phyloP scores from a whole-genome alignment of 2,329 filamentous ascomycete species.

The Xylaria sp. region DNA sequence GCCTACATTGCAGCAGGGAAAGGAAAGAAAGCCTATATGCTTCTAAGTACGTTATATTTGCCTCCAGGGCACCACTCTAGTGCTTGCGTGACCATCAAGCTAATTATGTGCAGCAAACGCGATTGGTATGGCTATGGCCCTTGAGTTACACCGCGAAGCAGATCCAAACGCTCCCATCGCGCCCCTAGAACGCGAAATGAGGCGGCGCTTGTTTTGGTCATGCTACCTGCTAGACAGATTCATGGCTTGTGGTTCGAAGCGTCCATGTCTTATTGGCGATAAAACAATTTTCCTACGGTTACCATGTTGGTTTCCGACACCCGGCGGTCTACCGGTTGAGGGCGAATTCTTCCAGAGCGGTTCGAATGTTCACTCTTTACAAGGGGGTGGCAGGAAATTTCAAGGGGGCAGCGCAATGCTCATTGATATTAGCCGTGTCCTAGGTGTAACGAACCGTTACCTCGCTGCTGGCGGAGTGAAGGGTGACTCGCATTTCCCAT shows the following conservation, averaged over 20 bases:
- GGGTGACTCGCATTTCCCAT: conserved; percentile 89
- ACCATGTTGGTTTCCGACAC: conserved; percentile 76
- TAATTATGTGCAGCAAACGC: conserved; percentile 70
- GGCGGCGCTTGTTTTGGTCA: conserved; percentile 86
- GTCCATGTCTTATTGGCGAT: conserved; percentile 83
- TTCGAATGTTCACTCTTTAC: conserved; percentile 79
- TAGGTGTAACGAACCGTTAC: conserved; percentile 86
- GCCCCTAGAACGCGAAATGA: conserved; percentile 77
- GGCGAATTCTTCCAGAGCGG: conserved; percentile 84
- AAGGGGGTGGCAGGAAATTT: conserved; percentile 74
- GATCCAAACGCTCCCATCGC: conserved; percentile 71
- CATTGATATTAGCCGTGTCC: conserved; percentile 84
- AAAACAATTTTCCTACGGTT: conserved; percentile 79
- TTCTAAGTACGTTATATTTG: conserved; percentile 69
- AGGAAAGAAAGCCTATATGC: conserved; percentile 88
- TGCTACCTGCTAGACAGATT: conserved; percentile 91
- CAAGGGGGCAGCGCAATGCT: conserved; percentile 84
- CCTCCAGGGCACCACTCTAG: neutral
- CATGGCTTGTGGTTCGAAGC: conserved; percentile 80
- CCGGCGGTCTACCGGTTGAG: conserved; percentile 71
- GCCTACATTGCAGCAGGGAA: conserved; percentile 81
- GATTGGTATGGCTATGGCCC: conserved; percentile 83
- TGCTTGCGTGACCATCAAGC: conserved; percentile 36
- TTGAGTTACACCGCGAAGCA: conserved; percentile 83
- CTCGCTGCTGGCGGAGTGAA: conserved; percentile 87